These are phyloP conservation scores for Hyaloperonospora arabidopsidis DNA, from an alignment of 352 stramenopile species.

Conservation along the genomic window DNA sequence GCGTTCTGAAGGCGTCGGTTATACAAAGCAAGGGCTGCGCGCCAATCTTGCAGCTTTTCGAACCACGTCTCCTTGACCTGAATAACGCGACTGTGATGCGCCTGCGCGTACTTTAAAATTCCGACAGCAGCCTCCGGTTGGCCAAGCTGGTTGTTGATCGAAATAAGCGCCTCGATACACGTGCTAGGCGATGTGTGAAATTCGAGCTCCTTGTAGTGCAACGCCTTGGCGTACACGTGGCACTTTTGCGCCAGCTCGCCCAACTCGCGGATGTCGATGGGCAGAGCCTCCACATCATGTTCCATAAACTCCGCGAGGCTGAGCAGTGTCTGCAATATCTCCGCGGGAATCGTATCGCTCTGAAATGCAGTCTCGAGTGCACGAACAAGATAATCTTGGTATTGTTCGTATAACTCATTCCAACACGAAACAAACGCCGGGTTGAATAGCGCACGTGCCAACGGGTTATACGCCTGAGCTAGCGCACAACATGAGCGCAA, in stretches of 20 bases:
- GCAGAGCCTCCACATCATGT: constrained; percentile 92
- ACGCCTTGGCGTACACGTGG: constrained; percentile 93
- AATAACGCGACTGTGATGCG: constrained; percentile 76
- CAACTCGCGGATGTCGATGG: constrained; percentile 94
- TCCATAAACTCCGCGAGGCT: constrained; percentile 99
- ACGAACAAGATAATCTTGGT: constrained; percentile 89
- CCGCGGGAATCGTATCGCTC: constrained; percentile 86
- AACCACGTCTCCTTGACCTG: constrained; percentile 94
- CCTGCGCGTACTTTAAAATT: constrained; percentile 92
- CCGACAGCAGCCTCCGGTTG: constrained; percentile 93
- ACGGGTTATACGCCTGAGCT: constrained; percentile 93
- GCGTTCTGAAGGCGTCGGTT: constrained; percentile 44
- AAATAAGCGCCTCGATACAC: constrained; percentile 98
- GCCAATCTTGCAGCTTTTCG: constrained; percentile 96
- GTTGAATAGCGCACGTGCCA: constrained; percentile 96
- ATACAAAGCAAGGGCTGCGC: constrained; percentile 92
- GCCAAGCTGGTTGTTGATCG: constrained; percentile 98
- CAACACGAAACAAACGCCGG: constrained; percentile 98
- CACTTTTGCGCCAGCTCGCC: constrained; percentile 93
- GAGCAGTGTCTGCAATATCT: constrained; percentile 95
- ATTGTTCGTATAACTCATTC: constrained; percentile 93
- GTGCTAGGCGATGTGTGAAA: constrained; percentile 87
- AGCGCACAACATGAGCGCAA: constrained; percentile 90
- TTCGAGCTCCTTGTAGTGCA: constrained; percentile 97
- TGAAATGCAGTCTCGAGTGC: constrained; percentile 93